A percentile compares a stretch with the other conserved stretches of the same genome.
These are phyloP conservation scores for Argentina anserina DNA, from an alignment of 306 rosid species.

Conservation along the genomic window DNA sequence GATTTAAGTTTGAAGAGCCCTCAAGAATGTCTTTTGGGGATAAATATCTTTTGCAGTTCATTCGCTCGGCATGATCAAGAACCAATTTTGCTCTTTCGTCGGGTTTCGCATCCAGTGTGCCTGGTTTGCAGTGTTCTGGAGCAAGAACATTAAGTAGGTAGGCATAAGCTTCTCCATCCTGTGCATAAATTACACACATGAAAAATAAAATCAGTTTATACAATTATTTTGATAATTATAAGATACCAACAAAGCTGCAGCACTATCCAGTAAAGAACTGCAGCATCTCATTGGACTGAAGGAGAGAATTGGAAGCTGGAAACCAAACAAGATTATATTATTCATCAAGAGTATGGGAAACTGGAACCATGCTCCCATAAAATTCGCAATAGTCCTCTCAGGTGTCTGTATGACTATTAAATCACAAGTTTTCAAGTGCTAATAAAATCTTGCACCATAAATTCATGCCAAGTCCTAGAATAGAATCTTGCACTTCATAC, in stretches of 20 bases:
- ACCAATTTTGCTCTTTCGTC: slow-evolving; percentile 67
- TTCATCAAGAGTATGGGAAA: not conserved
- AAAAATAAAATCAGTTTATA: slow-evolving; percentile 15
- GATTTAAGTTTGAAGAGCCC: slow-evolving; percentile 82
- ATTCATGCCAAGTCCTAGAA: not conserved
- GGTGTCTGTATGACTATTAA: not conserved
- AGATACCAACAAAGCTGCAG: slow-evolving; percentile 1
- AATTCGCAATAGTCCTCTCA: not conserved
- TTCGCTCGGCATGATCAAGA: slow-evolving; percentile 94
- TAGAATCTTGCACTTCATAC: not conserved
- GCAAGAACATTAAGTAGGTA: slow-evolving; percentile 95
- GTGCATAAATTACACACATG: slow-evolving; percentile 16
- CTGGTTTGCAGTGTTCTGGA: slow-evolving; percentile 75
- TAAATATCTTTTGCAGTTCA: slow-evolving; percentile 91
- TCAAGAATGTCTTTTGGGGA: slow-evolving; percentile 72
- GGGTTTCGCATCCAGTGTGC: slow-evolving; percentile 70
- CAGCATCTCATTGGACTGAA: not conserved
- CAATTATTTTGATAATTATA: slow-evolving; percentile 14
- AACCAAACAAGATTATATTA: not conserved
- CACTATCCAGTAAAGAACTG: not conserved
- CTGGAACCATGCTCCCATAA: not conserved
- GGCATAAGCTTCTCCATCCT: slow-evolving; percentile 96
- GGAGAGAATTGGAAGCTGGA: not conserved
- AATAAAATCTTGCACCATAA: too few species aligned
- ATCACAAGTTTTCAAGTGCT: not conserved